Evolutionary conservation across 176 grass and related monocot genomes (phyloP), one percentile per base, ranked within the genome.

Genomic region (Triticum dicoccoides): DNA sequence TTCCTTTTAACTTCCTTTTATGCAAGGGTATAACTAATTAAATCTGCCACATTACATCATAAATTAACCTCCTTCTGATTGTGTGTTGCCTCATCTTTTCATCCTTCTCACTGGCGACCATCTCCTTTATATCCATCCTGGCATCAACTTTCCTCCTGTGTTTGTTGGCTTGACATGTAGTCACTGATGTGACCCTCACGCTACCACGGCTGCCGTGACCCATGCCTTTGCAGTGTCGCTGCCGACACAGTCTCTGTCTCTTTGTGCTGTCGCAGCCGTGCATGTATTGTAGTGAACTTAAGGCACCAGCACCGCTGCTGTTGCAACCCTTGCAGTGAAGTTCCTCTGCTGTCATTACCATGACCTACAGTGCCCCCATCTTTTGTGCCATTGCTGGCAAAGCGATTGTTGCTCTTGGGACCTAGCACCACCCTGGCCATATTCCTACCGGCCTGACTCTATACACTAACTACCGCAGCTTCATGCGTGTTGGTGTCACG

Each of bases 121-220:
- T 78, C 32, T 78, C 76, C 32, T 78, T 61, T 30, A 78, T 59
- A 59, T n/a, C 47, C 39, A 74, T 77, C 75, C 18, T 49, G 32
- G 20, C 20, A n/a, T 37, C 20, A 75, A 32, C 73, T 5, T 37
- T 61, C 33, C 30, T 61, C 20, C 6, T 23, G 3, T 38, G 52
- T 78, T 78, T n/a, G 30, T 78, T 61, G 20, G 21, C 18, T 61
- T 5, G 9, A 59, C 32, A 0, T 34, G 76, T 52, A 11, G 20
- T 61, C 76, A 15, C 54, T 38, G 51, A 78, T 61, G 33, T 79
- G 54, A 62, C 33, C 32, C 11, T 59, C 56, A 24, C 3, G 0
- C 54, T 79, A 62, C 34, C 65, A 2, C 0, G 12, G 65, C 65
- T 67, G 29, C 13, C 5, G 29, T 61, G 33, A 5, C 12, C 56